These are phyloP conservation scores for Sphaerulina musiva DNA, from an alignment of 2,329 filamentous ascomycete genomes.

Conservation along the genomic window DNA sequence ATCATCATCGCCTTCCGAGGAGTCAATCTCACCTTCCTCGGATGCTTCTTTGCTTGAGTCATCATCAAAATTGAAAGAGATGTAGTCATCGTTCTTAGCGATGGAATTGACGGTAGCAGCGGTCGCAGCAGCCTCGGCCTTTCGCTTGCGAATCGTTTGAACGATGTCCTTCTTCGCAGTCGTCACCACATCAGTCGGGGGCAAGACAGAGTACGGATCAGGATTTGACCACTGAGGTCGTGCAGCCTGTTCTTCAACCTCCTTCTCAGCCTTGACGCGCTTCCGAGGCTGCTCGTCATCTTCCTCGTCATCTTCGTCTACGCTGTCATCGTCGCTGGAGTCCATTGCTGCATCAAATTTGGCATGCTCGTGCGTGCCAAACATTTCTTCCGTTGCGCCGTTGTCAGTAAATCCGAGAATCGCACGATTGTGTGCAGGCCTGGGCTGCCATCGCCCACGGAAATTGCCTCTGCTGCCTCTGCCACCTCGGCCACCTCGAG, in stretches of 20 bases:
- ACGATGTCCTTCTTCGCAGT: constrained; percentile 81
- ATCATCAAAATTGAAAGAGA: constrained; percentile 55
- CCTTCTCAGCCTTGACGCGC: constrained; percentile 26
- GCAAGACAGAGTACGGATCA: constrained; percentile 83
- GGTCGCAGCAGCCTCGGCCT: constrained; percentile 55
- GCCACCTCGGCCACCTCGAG: constrained; percentile 6
- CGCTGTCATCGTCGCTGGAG: constrained; percentile 33
- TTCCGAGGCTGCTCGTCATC: constrained; percentile 28
- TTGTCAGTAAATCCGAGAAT: constrained; percentile 38
- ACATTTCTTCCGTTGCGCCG: constrained; percentile 40
- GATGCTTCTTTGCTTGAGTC: constrained; percentile 31
- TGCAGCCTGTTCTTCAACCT: constrained; percentile 29
- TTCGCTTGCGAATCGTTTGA: constrained; percentile 83
- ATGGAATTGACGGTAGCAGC: constrained; percentile 33
- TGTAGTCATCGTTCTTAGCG: constrained; percentile 66
- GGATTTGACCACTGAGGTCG: constrained; percentile 88
- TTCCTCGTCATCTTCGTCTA: constrained; percentile 23
- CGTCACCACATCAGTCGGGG: constrained; percentile 65
- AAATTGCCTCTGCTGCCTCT: constrained; percentile 6
- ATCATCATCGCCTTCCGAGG: constrained; percentile 38
- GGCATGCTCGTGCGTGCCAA: constrained; percentile 39
- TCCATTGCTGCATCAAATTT: constrained; percentile 42
- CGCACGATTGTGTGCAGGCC: constrained; percentile 40
- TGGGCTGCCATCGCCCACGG: constrained; percentile 19
- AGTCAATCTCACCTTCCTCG: neutral